Conservation (phyloP, 2,329 filamentous ascomycete species). For the Aureobasidium sp. region DNA sequence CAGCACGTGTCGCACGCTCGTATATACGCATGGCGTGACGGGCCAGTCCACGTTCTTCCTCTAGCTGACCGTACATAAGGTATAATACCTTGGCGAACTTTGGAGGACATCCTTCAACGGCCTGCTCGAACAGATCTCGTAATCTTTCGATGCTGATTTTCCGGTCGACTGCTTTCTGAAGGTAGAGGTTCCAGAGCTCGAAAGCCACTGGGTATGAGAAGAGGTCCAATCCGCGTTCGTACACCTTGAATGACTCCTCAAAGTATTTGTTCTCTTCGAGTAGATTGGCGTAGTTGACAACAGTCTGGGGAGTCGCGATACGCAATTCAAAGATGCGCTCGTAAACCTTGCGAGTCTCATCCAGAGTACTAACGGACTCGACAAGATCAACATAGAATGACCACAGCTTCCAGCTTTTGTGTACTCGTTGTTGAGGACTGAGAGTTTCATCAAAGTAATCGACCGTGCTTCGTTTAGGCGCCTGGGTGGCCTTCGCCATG, state of each 20-base stretch:
- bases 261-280: conserved; percentile 91
- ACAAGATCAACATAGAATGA: conserved; percentile 98
- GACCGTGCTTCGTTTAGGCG: conserved; percentile 95
- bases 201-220: conserved; percentile 98
- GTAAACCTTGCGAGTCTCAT: conserved; percentile 90
- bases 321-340: conserved; percentile 96
- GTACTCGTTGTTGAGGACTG: conserved; percentile 88
- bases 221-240: conserved; percentile 91
- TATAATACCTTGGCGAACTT: conserved; percentile 95
- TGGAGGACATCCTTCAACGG: conserved; percentile 85
- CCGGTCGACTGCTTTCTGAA: conserved; percentile 93
- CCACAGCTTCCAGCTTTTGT: conserved; percentile 99
- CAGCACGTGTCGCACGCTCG: conserved; percentile 88
- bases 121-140: conserved; percentile 93
- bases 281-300: conserved; percentile 96
- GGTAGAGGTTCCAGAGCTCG: conserved; percentile 95
- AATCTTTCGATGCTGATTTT: conserved; percentile 92
- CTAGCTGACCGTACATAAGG: conserved; percentile 95
- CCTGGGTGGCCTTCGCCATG: conserved; percentile 94
- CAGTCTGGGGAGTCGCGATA: conserved; percentile 94
- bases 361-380: conserved; percentile 82
- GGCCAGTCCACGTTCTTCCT: conserved; percentile 89
- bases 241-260: conserved; percentile 96
- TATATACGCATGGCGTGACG: conserved; percentile 98
- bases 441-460: conserved; percentile 97